Evolutionary conservation across 2,329 filamentous ascomycete genomes (phyloP).

Genomic region (Fusarium pseudograminearum): DNA sequence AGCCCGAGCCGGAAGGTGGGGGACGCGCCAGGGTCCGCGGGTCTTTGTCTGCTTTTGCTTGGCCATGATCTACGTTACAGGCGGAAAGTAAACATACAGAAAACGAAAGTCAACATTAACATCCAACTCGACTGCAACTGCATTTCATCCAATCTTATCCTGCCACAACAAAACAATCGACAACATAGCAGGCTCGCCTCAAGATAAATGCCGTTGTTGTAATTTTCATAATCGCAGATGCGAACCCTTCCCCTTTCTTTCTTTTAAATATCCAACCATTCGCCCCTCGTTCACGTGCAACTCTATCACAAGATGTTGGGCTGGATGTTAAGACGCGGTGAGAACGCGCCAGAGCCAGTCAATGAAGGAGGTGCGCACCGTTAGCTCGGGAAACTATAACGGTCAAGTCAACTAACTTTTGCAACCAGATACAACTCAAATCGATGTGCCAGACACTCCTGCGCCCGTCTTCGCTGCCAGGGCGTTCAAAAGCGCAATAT

Average conservation of each 20-base stretch:
- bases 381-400: neutral
- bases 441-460: constrained; percentile 73
- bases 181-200: constrained; percentile 7
- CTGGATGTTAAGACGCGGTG: constrained; percentile 67
- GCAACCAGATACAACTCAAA: constrained; percentile 57
- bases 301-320: constrained; percentile 62
- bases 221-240: constrained; percentile 31
- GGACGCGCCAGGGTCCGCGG: constrained; percentile 13
- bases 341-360: constrained; percentile 53
- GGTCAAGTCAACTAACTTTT: neutral
- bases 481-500: constrained; percentile 72
- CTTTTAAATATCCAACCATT: constrained; percentile 1
- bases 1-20: neutral
- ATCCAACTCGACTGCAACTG: constrained; percentile 12
- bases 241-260: constrained; percentile 3
- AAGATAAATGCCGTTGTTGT: constrained; percentile 30
- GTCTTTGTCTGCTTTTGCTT: neutral
- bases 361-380: constrained; percentile 49
- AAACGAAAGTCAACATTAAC: constrained; percentile 39
- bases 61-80: constrained; percentile 24
- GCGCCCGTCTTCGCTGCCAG: constrained; percentile 75
- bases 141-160: constrained; percentile 24
- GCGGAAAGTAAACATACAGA: constrained; percentile 39
- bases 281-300: constrained; percentile 12
- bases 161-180: constrained; percentile 24